A percentile compares a stretch with the other conserved stretches of the same genome.
Conservation (phyloP, 2,329 filamentous ascomycete species). For the Didymella pomorum region DNA sequence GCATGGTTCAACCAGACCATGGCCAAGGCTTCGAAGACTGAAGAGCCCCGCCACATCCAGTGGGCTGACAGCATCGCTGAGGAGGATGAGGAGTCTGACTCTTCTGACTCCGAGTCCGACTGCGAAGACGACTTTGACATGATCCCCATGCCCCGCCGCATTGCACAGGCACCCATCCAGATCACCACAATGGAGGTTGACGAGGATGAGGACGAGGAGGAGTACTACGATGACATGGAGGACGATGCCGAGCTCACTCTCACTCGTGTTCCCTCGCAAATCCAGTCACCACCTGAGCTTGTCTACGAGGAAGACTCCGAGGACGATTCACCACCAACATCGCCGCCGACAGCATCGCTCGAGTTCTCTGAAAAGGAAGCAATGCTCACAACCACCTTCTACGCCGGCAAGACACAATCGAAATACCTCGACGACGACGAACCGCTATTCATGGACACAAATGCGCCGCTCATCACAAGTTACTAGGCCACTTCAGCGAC, state of each 20-base stretch:
- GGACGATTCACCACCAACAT: slow-evolving; percentile 58
- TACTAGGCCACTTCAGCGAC: slow-evolving; percentile 46
- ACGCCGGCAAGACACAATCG: slow-evolving; percentile 50
- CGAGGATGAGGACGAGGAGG: slow-evolving; percentile 53
- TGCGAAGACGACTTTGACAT: slow-evolving; percentile 61
- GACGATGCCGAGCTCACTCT: slow-evolving; percentile 58
- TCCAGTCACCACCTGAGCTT: slow-evolving; percentile 59
- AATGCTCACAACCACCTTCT: slow-evolving; percentile 57
- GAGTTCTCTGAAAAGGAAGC: slow-evolving; percentile 58
- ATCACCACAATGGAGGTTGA: slow-evolving; percentile 55
- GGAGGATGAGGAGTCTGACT: slow-evolving; percentile 69
- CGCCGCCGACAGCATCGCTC: slow-evolving; percentile 55
- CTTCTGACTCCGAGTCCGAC: slow-evolving; percentile 62
- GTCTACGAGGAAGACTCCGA: slow-evolving; percentile 59
- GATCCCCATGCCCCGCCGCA: slow-evolving; percentile 52
- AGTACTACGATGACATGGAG: slow-evolving; percentile 58
- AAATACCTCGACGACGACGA: slow-evolving; percentile 50
- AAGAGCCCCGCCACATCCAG: slow-evolving; percentile 77
- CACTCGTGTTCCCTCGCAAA: slow-evolving; percentile 54
- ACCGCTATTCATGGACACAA: slow-evolving; percentile 53
- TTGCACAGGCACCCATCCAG: slow-evolving; percentile 52
- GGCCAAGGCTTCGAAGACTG: slow-evolving; percentile 70
- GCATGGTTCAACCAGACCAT: slow-evolving; percentile 98
- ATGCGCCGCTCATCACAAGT: slow-evolving; percentile 51
- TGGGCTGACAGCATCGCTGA: slow-evolving; percentile 84